Evolutionary conservation across 768 basidiomycete species (phyloP), one percentile per base, ranked within the genome.

Genomic region (Fibroporia radiculosa): DNA sequence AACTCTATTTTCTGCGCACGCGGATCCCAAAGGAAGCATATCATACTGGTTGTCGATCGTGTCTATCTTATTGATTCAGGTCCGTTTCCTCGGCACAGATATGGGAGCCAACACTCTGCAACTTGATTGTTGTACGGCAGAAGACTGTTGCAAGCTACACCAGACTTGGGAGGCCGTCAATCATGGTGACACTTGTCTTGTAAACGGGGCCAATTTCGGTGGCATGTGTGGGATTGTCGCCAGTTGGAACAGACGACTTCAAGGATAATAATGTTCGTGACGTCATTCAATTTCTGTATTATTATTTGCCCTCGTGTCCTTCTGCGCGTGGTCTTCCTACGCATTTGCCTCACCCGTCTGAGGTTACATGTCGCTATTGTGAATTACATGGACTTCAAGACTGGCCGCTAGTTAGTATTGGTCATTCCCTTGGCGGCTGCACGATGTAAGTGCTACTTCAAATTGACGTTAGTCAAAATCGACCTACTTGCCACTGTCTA

Each of bases 1-100:
- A 8, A 93, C 89, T 0, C 62, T 93, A 41, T 74, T 93, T 50
- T 68, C 87, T 37, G 76, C 78, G 3, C 92, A 93, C 59, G 89
- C 88, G 91, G 93, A 1, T 84, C 93, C 53, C 78, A 77, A 37
- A 93, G n/a, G n/a, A n/a, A n/a, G n/a, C n/a, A n/a, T n/a, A n/a
- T n/a, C n/a, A n/a, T n/a, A n/a, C n/a, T n/a, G n/a, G n/a, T 18
- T 43, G 12, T 8, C 29, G 37, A 19, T 38, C 24, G 11, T 36
- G 44, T 36, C 25, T 19, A 26, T 6, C 16, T 7, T 14, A 31
- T 19, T 8, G 42, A 3, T 27, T 14, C n/a, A 31, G 19, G 16
- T 44, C 27, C 25, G 5, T 18, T 24, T 35, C 24, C 22, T 27
- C 11, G 20, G 4, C 22, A 19, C 54, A 93, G 89, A 84, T 75